Base-by-base conservation (phyloP, 2,329 filamentous ascomycete species). In the Cordyceps militaris region DNA sequence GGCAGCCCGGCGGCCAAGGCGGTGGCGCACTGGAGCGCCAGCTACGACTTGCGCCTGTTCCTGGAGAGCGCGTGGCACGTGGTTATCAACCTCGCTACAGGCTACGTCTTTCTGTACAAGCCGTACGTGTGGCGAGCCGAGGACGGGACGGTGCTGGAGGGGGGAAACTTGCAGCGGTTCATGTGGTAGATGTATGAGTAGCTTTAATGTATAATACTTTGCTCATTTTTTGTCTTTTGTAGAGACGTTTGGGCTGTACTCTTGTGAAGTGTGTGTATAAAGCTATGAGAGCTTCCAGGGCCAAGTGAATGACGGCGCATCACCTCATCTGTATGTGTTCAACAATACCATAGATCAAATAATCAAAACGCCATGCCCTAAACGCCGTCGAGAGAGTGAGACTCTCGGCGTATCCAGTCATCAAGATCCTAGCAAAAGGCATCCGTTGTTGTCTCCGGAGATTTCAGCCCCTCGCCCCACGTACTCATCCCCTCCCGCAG, bases 31-130 rank as follows among this genome's bases (percentile, higher is more conserved):
- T 34, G 26, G 24, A 50, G 43, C 23, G 56, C 49, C 28, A 64
- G 58, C 6, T 63, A 76, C 24, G 79, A 82, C 57, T 59, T 83
- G 8, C 77, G 81, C 50, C 66, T 85, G 1, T 57, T 74, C 1
- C 54, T 81, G 2, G 89, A 94, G 73, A 89, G 86, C 3, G 57
- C 73, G 0, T 93, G 88, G 87, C 86, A 89, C 63, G 59, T 86
- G 30, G 65, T 71, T 3, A 78, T 94, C 56, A 90, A 92, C 67
- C 67, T 69, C 1, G 77, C 68, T 0, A 90, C 89, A 3, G 85
- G 86, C 62, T 88, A 86, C 66, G 74, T 90, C 3, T 95, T 94
- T 67, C 67, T 94, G 55, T 76, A 76, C 57, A 78, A 78, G 65
- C 84, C 84, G 0, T 94, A 89, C 62, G 70, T 78, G 57, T 94